A percentile compares a stretch with the other conserved stretches of the same genome.
Conservation (phyloP, 2,329 filamentous ascomycete species). For the Penicillium sp. region DNA sequence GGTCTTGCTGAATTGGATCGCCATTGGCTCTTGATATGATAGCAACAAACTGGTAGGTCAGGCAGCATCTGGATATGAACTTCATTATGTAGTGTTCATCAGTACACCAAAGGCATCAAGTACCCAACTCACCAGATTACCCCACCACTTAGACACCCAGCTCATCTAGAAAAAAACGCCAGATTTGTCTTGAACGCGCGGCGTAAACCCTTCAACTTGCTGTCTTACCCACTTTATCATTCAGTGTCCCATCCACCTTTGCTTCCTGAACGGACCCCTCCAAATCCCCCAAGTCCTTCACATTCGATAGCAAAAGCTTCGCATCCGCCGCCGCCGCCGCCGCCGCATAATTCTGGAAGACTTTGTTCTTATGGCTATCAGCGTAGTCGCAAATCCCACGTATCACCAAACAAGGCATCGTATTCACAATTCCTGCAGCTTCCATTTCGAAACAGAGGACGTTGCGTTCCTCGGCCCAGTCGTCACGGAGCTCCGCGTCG, state of each 20-base stretch:
- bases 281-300: not conserved
- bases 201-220: too few species aligned
- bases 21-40: not conserved
- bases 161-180: too few species aligned
- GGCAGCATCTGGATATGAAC: too few species aligned
- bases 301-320: conserved; percentile 9
- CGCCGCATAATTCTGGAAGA: conserved; percentile 43
- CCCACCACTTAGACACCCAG: too few species aligned
- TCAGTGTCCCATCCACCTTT: too few species aligned
- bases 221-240: too few species aligned
- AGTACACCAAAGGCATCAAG: too few species aligned
- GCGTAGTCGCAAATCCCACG: conserved; percentile 50
- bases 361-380: conserved; percentile 46
- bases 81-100: not conserved
- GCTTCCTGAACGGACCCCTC: too few species aligned
- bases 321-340: conserved; percentile 35
- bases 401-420: conserved; percentile 45
- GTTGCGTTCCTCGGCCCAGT: not conserved
- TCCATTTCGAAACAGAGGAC: conserved; percentile 21
- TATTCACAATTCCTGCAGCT: conserved; percentile 14
- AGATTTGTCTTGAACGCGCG: too few species aligned
- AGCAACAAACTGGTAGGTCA: not conserved
- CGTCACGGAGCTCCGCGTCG: conserved; percentile 19
- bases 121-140: too few species aligned
- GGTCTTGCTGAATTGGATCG: not conserved